Evolutionary conservation across 306 rosid genomes (phyloP).

Genomic region (Medicago lupulina): DNA sequence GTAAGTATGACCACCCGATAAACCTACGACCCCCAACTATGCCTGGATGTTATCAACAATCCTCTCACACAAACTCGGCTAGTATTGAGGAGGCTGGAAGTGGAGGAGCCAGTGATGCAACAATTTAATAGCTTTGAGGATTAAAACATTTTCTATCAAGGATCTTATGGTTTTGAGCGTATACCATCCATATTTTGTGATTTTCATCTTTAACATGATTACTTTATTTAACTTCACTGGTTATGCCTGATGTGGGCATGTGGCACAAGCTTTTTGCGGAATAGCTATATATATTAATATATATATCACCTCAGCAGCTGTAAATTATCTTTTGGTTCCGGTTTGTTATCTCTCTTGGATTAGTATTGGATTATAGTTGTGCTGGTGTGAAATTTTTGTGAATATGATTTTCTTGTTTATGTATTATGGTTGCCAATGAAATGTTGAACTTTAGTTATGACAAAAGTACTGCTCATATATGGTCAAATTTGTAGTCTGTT

Average conservation of each 20-base stretch:
- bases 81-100: slow-evolving; percentile 51
- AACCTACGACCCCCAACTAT: slow-evolving; percentile 44
- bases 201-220: slow-evolving; percentile 40
- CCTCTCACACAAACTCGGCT: slow-evolving; percentile 44
- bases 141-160: slow-evolving; percentile 36
- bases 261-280: slow-evolving; percentile 51
- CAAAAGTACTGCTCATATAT: too few relatives aligned
- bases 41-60: slow-evolving; percentile 56
- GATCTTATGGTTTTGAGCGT: slow-evolving; percentile 47
- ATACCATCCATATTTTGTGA: slow-evolving; percentile 45
- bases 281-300: background rate
- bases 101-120: slow-evolving; percentile 49
- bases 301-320: slow-evolving; percentile 10
- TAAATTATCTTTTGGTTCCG: slow-evolving; percentile 27
- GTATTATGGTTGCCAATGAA: slow-evolving; percentile 6
- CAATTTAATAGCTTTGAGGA: slow-evolving; percentile 45
- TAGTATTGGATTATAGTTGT: background rate
- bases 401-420: slow-evolving; percentile 13
- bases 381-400: slow-evolving; percentile 1
- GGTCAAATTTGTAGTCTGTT: too few relatives aligned
- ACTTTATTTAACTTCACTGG: slow-evolving; percentile 39
- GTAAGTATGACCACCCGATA: slow-evolving; percentile 77
- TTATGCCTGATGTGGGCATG: slow-evolving; percentile 44
- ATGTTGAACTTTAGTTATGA: background rate
- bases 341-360: slow-evolving; percentile 1